phyloP scores from a whole-genome alignment of 2,329 filamentous ascomycete genomes.

The Alternaria rosae region DNA sequence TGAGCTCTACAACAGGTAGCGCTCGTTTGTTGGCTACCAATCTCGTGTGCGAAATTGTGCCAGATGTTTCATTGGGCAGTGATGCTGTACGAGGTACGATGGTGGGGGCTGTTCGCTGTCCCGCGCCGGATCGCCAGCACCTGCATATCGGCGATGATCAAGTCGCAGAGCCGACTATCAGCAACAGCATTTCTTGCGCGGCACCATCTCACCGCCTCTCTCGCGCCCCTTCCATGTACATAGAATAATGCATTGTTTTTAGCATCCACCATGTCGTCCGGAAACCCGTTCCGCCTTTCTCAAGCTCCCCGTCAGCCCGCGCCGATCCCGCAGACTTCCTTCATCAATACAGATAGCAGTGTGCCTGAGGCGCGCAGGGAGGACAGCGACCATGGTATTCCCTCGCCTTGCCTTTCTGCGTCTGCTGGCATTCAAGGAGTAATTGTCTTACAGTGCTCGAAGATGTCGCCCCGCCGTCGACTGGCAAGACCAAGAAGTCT shows the following conservation, averaged over 20 bases:
- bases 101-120: constrained; percentile 32
- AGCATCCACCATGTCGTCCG: constrained; percentile 48
- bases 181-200: constrained; percentile 28
- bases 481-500: constrained; percentile 62
- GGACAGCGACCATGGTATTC: constrained; percentile 44
- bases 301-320: constrained; percentile 34
- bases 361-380: constrained; percentile 27
- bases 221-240: constrained; percentile 42
- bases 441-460: constrained; percentile 46
- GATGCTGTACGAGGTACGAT: constrained; percentile 18
- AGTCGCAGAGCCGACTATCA: constrained; percentile 27
- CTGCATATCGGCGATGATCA: constrained; percentile 27
- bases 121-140: constrained; percentile 27
- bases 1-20: background rate
- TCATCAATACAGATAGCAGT: constrained; percentile 33
- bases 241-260: constrained; percentile 51
- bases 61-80: constrained; percentile 1
- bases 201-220: constrained; percentile 27
- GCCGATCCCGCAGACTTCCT: constrained; percentile 36
- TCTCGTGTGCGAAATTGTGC: background rate
- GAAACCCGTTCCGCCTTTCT: constrained; percentile 51
- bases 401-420: constrained; percentile 30
- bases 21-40: background rate
- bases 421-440: constrained; percentile 38
- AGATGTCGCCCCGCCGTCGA: constrained; percentile 27